phyloP scores from a whole-genome alignment of 306 rosid species.

The Urtica urens region DNA sequence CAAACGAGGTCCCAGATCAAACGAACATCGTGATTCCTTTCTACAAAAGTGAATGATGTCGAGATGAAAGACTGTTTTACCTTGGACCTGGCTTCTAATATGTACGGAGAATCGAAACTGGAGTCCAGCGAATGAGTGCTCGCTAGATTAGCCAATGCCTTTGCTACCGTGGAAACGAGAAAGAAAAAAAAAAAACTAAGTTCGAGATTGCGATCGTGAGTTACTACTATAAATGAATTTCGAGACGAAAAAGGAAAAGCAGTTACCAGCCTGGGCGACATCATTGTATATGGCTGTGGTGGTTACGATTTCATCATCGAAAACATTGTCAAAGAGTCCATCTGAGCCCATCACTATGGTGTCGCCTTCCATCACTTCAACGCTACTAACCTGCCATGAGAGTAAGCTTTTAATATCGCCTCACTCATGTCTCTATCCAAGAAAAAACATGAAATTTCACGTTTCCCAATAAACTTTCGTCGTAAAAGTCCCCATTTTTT shows the following conservation, averaged over 20 bases:
- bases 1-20: constrained; percentile 8
- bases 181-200: no score
- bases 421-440: no score
- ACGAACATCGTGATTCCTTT: no score
- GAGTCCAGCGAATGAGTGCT: constrained; percentile 63
- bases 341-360: constrained; percentile 76
- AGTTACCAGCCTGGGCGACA: constrained; percentile 68
- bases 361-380: constrained; percentile 61
- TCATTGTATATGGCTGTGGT: constrained; percentile 31
- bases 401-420: no score
- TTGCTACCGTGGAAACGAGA: constrained; percentile 57
- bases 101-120: constrained; percentile 77
- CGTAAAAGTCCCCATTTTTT: no score
- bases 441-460: no score
- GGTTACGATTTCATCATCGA: constrained; percentile 53
- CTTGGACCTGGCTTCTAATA: constrained; percentile 76
- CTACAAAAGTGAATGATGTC: no score
- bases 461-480: no score
- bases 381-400: constrained; percentile 53
- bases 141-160: constrained; percentile 81
- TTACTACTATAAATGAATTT: no score
- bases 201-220: no score
- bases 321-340: constrained; percentile 73
- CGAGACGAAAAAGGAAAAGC: constrained; percentile 6
- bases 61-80: no score